These are phyloP conservation scores for Elsinoe australis DNA, from an alignment of 2,329 filamentous ascomycete genomes.

Conservation along the genomic window DNA sequence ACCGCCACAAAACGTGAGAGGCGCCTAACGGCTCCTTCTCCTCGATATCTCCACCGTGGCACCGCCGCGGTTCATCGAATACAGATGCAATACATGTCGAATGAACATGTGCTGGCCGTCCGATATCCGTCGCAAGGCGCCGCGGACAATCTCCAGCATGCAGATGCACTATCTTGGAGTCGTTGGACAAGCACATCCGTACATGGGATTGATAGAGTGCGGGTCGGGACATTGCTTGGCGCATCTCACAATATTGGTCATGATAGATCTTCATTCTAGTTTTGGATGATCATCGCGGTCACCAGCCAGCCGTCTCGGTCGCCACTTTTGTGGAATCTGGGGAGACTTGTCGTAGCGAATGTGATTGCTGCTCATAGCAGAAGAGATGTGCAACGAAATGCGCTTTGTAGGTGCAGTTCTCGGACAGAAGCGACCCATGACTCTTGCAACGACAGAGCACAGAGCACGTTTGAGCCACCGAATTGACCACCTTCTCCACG, in stretches of 20 bases:
- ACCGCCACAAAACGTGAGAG: conserved; percentile 9
- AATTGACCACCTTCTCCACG: conserved; percentile 5
- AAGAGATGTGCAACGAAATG: too few species aligned
- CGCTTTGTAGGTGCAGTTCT: too few species aligned
- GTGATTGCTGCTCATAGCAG: not conserved
- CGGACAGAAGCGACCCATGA: conserved; percentile 3
- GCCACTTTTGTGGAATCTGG: conserved; percentile 4
- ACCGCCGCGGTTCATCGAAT: not conserved
- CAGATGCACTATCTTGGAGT: not conserved
- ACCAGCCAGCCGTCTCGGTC: not conserved
- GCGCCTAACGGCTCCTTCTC: not conserved
- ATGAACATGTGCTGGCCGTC: conserved; percentile 6
- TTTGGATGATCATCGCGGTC: conserved; percentile 1
- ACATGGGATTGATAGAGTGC: too few species aligned
- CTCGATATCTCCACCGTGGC: not conserved
- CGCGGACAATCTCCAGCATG: not conserved
- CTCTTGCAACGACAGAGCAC: conserved; percentile 9
- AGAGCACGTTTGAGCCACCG: conserved; percentile 14
- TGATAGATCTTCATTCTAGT: conserved; percentile 9
- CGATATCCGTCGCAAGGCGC: conserved; percentile 3
- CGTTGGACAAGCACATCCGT: conserved; percentile 6
- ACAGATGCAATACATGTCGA: too few species aligned
- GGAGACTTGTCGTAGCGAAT: not conserved
- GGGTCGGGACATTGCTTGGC: not conserved
- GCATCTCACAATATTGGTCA: conserved; percentile 1